Percentiles rank a stretch among this genome's conserved stretches.
These are phyloP conservation scores for Claviceps fusiformis DNA, from an alignment of 2,329 filamentous ascomycete genomes.

Conservation along the genomic window DNA sequence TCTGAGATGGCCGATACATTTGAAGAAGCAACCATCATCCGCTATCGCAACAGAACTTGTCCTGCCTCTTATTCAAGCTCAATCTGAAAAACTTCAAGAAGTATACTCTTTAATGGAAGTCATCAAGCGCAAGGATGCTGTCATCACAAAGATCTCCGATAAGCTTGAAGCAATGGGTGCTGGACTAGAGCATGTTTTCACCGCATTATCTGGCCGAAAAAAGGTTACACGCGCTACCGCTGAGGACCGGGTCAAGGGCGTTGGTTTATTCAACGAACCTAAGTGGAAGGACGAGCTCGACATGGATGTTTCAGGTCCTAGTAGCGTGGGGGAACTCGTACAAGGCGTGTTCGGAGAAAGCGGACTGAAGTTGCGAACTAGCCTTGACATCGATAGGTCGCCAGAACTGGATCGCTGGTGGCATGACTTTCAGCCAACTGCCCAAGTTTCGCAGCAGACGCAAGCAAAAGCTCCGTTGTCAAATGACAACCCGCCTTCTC, in stretches of 20 bases:
- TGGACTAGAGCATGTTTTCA: constrained; percentile 40
- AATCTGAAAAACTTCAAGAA: constrained; percentile 26
- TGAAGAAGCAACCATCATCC: constrained; percentile 32
- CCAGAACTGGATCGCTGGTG: constrained; percentile 35
- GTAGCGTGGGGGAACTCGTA: constrained; percentile 25
- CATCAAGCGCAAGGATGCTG: constrained; percentile 36
- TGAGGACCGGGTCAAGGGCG: constrained; percentile 35
- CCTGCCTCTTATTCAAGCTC: constrained; percentile 35
- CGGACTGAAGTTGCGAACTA: constrained; percentile 18
- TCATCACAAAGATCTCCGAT: constrained; percentile 37
- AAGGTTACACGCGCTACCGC: constrained; percentile 30
- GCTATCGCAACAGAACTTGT: constrained; percentile 35
- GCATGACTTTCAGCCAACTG: constrained; percentile 25
- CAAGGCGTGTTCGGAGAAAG: constrained; percentile 26
- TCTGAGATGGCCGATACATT: constrained; percentile 50
- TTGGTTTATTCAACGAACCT: constrained; percentile 32
- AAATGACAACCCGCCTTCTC: constrained; percentile 4
- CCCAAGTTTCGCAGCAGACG: constrained; percentile 11
- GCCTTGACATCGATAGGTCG: constrained; percentile 19
- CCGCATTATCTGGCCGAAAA: constrained; percentile 32
- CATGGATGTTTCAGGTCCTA: constrained; percentile 12
- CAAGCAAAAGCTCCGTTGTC: constrained; percentile 2
- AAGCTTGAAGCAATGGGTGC: constrained; percentile 39
- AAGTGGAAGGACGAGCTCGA: constrained; percentile 23
- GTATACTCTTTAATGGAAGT: constrained; percentile 28